Conservation (phyloP, 495 filamentous ascomycete species). For the Thozetella sp. region DNA sequence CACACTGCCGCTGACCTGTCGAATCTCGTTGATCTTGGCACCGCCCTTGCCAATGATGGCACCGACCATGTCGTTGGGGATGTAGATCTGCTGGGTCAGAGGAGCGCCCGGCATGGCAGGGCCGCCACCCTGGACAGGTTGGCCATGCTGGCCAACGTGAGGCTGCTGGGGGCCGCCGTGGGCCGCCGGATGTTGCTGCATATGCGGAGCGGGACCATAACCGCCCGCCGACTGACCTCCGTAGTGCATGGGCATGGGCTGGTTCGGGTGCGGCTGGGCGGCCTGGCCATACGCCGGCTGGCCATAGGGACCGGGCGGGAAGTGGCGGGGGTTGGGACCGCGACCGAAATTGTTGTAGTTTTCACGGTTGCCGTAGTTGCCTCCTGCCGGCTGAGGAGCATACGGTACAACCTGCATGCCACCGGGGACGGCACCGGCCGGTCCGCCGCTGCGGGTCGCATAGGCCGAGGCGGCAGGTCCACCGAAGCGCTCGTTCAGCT, state of each 20-base stretch:
- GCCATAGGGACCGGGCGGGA: constrained; percentile 46
- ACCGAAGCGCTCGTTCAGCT: constrained; percentile 93
- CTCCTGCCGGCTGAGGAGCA: constrained; percentile 86
- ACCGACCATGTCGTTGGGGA: constrained; percentile 99
- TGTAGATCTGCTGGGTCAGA: constrained; percentile 96
- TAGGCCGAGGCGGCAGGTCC: constrained; percentile 96
- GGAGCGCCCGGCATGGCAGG: constrained; percentile 74
- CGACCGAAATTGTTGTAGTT: constrained; percentile 65
- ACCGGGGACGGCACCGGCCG: constrained; percentile 88
- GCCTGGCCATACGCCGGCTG: constrained; percentile 67
- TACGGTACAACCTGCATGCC: constrained; percentile 98
- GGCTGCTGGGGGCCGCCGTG: constrained; percentile 53
- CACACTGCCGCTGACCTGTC: constrained; percentile 93
- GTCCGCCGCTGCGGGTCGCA: constrained; percentile 91
- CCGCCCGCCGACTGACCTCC: constrained; percentile 44
- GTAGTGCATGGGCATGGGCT: constrained; percentile 74
- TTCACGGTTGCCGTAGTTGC: constrained; percentile 90
- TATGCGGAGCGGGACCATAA: constrained; percentile 77
- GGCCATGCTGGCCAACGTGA: constrained; percentile 59
- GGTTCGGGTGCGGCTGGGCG: constrained; percentile 60
- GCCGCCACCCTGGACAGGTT: constrained; percentile 75
- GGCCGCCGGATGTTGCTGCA: constrained; percentile 67
- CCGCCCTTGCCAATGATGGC: constrained; percentile 99
- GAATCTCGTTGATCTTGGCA: constrained; percentile 99
- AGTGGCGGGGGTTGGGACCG: constrained; percentile 67